Evolutionary conservation across 148 eudicot species (phyloP), one percentile per base, ranked within the genome.

Genomic region (Pharnaceum exiguum): DNA sequence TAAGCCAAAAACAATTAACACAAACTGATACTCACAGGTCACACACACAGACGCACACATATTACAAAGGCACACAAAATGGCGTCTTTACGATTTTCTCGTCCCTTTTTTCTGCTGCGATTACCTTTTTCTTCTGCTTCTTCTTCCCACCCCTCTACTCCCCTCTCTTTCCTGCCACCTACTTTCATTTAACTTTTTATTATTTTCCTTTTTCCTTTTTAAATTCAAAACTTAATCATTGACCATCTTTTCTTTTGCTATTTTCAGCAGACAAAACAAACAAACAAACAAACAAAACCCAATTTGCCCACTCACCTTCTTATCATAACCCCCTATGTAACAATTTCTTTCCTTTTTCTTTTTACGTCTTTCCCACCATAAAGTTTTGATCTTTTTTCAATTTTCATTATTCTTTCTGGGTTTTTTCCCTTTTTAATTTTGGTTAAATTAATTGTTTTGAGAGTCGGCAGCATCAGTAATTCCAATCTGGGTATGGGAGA

Each of bases 401-500:
- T n/a, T n/a, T n/a, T n/a, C n/a, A n/a, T n/a, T 35, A 2, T 2
- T 36, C 53, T 35, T 68, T 22, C 2, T 11, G 43, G 26, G 17
- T 44, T 26, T 2, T n/a, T n/a, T n/a, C n/a, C n/a, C n/a, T n/a
- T n/a, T 6, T 55, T 46, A 6, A 13, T 2, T 31, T 48, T 31
- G 60, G 53, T 24, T n/a, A n/a, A n/a, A n/a, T 52, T 64, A 53
- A 13, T 25, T 22, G 44, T 10, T 38, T 62, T 55, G 17, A n/a
- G n/a, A n/a, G n/a, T 13, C 3, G 22, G 26, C 24, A 27, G 2
- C 12, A 45, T 60, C 47, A 16, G 10, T 13, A 60, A 13, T 46
- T 69, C 29, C 39, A 24, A 55, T 47, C 51, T 42, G 74, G 63
- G 46, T 35, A 15, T 70, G 74, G 74, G 59, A 7, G 74, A 70